Conservation (phyloP, 1,284 basidiomycete species). For the Blastosporella zonata region DNA sequence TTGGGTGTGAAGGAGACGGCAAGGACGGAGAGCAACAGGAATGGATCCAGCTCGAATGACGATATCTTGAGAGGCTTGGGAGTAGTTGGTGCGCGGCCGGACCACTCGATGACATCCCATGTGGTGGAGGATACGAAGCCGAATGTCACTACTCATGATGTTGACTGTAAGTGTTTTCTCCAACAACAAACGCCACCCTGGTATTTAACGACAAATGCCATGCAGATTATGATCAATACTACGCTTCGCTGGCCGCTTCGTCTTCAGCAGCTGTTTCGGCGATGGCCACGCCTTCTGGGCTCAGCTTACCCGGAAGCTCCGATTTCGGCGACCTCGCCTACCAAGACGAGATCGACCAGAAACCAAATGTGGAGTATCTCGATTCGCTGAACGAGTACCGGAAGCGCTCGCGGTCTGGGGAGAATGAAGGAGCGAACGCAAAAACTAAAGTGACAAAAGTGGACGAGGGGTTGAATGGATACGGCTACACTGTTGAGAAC, state of each 20-base stretch:
- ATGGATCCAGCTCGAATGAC: slow-evolving; percentile 49
- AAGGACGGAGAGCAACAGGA: slow-evolving; percentile 37
- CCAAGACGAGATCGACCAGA: slow-evolving; percentile 68
- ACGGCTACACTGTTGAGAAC: slow-evolving; percentile 17
- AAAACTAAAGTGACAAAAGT: slow-evolving; percentile 43
- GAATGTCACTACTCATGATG: slow-evolving; percentile 49
- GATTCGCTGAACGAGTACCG: slow-evolving; percentile 66
- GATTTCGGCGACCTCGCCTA: slow-evolving; percentile 39
- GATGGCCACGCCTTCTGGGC: slow-evolving; percentile 53
- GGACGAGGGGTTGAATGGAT: slow-evolving; percentile 22
- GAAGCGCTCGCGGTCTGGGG: slow-evolving; percentile 66
- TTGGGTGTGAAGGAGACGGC: slow-evolving; percentile 73
- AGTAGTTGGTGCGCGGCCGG: slow-evolving; percentile 39
- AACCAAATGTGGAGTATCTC: slow-evolving; percentile 60
- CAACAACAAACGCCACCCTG: background rate
- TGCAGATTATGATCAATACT: slow-evolving; percentile 75
- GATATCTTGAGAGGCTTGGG: slow-evolving; percentile 67
- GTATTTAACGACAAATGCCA: slow-evolving; percentile 9
- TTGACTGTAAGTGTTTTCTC: slow-evolving; percentile 53
- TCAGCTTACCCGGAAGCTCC: slow-evolving; percentile 43
- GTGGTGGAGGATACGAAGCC: slow-evolving; percentile 58
- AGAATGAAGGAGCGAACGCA: slow-evolving; percentile 44
- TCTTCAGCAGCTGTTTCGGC: slow-evolving; percentile 55
- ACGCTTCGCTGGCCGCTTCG: slow-evolving; percentile 69
- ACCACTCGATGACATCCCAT: slow-evolving; percentile 26